Percentiles rank a stretch among this genome's conserved stretches.
Conservation (phyloP, 2,329 filamentous ascomycete species). For the Fusarium scirpi region DNA sequence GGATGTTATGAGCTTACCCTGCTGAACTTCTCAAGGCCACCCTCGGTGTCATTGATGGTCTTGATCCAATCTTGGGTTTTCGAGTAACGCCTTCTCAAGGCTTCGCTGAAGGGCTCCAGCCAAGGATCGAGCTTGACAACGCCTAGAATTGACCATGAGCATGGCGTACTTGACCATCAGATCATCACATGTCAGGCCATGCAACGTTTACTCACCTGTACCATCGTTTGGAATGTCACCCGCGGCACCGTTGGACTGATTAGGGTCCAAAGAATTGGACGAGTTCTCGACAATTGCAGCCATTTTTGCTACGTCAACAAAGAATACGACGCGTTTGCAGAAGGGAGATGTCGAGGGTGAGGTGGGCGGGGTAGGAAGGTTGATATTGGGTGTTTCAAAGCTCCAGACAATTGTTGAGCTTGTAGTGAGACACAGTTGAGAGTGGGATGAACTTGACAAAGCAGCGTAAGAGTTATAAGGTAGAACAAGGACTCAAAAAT, state of each 20-base stretch:
- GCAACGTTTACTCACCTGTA: conserved; percentile 67
- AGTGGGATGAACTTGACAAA: conserved; percentile 24
- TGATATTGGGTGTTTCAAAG: conserved; percentile 41
- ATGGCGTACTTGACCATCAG: conserved; percentile 32
- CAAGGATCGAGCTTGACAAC: conserved; percentile 90
- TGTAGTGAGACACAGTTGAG: conserved; percentile 40
- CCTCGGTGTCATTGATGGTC: conserved; percentile 83
- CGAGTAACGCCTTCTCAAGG: conserved; percentile 79
- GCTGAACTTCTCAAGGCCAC: conserved; percentile 91
- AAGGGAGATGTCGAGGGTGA: conserved; percentile 35
- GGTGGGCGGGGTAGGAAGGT: conserved; percentile 43
- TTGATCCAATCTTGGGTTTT: conserved; percentile 90
- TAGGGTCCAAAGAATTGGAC: conserved; percentile 58
- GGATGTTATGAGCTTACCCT: conserved; percentile 65
- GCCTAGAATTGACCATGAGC: conserved; percentile 64
- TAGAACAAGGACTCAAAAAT: conserved; percentile 33
- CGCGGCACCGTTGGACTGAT: conserved; percentile 55
- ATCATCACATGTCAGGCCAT: conserved; percentile 36
- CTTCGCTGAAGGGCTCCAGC: conserved; percentile 85
- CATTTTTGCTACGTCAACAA: conserved; percentile 49
- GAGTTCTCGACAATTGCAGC: conserved; percentile 53
- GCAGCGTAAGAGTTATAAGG: conserved; percentile 13
- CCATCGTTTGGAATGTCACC: conserved; percentile 73
- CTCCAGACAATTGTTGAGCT: conserved; percentile 40
- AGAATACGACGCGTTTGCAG: conserved; percentile 28